phyloP scores from a whole-genome alignment of 75 land plant species.

The Sequoia sempervirens region DNA sequence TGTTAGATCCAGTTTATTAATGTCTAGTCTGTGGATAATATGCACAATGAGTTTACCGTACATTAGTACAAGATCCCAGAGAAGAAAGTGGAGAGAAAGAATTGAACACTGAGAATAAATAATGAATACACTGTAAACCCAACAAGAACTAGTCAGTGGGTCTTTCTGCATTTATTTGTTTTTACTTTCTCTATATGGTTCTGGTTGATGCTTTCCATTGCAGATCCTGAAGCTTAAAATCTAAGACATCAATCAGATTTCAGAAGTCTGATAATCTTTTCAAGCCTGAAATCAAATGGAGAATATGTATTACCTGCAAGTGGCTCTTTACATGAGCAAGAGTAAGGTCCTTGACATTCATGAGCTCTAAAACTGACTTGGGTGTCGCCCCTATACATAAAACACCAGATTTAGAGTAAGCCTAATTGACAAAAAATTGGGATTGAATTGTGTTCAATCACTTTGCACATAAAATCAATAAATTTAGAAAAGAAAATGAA shows the following conservation, averaged over 20 bases:
- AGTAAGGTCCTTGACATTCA: slow-evolving; percentile 50
- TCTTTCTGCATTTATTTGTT: background rate
- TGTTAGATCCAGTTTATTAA: background rate
- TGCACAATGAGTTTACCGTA: background rate
- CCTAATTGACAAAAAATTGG: background rate
- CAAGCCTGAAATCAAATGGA: background rate
- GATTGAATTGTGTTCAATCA: background rate
- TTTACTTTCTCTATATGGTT: background rate
- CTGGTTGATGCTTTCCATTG: background rate
- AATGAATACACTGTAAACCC: background rate
- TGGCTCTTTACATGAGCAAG: slow-evolving; percentile 54
- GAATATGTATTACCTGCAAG: slow-evolving; percentile 28
- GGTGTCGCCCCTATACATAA: slow-evolving; percentile 38
- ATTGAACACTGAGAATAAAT: background rate
- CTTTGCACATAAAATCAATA: background rate
- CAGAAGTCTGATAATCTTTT: background rate
- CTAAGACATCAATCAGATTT: background rate
- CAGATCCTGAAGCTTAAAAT: background rate
- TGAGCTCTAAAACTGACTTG: slow-evolving; percentile 48
- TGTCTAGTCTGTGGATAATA: background rate
- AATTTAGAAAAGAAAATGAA: background rate
- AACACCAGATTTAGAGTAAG: background rate
- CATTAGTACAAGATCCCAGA: background rate
- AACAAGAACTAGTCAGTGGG: background rate
- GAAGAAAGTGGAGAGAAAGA: background rate